These are phyloP conservation scores for Cutaneotrichosporon spelunceum DNA, from an alignment of 1,284 basidiomycete species.

Conservation along the genomic window DNA sequence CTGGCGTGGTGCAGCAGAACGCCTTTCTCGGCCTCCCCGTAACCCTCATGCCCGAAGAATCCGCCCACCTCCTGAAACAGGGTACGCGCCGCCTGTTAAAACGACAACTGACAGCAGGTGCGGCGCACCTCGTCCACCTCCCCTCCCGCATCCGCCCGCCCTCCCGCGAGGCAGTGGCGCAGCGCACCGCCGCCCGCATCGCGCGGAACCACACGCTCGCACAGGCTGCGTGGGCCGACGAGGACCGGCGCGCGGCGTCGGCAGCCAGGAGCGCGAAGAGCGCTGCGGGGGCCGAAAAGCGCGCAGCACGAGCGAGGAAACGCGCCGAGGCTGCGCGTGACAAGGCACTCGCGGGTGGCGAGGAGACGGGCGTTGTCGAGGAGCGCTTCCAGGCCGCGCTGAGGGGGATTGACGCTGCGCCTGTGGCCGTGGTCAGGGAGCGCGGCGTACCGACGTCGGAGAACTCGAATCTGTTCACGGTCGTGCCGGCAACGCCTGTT, in stretches of 20 bases:
- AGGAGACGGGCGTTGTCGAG: constrained; percentile 15
- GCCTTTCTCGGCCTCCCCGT: constrained; percentile 89
- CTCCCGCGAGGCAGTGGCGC: constrained; percentile 55
- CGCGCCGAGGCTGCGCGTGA: constrained; percentile 53
- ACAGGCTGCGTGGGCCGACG: constrained; percentile 53
- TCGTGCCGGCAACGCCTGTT: constrained; percentile 23
- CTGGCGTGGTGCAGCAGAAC: constrained; percentile 94
- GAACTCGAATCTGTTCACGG: constrained; percentile 30
- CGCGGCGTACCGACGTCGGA: constrained; percentile 13
- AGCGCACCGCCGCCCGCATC: constrained; percentile 36
- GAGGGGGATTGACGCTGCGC: constrained; percentile 1
- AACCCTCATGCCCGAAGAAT: constrained; percentile 86
- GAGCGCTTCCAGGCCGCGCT: constrained; percentile 9
- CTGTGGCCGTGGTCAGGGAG: neutral
- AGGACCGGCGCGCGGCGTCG: constrained; percentile 37
- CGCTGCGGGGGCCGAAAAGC: constrained; percentile 58
- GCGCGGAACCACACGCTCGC: constrained; percentile 20
- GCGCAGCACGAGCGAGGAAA: constrained; percentile 59
- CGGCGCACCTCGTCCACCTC: constrained; percentile 76
- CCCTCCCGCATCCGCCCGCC: constrained; percentile 60
- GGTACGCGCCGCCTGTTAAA: constrained; percentile 54
- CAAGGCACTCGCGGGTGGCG: constrained; percentile 16
- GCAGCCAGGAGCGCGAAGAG: constrained; percentile 55
- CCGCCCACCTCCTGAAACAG: constrained; percentile 75
- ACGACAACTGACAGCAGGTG: constrained; percentile 55